Evolutionary conservation across 805 yeast species (phyloP).

Genomic region (Saturnispora saitoi): DNA sequence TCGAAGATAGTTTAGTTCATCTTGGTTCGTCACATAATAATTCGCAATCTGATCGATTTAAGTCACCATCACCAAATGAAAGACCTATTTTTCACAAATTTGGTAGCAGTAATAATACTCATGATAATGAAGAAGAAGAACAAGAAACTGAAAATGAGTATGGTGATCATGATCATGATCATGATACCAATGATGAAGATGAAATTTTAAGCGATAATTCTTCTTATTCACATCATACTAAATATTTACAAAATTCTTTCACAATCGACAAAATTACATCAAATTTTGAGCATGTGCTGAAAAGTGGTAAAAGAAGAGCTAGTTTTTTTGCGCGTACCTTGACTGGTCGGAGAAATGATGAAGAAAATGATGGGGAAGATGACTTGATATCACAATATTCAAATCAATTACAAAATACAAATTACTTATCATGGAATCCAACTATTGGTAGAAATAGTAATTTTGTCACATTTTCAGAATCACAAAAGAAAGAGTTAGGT

Average conservation of each 20-base stretch:
- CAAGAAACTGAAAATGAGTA: background rate
- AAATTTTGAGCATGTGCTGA: constrained; percentile 7
- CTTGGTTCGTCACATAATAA: background rate
- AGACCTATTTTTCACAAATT: background rate
- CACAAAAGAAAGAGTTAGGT: constrained; percentile 89
- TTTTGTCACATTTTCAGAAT: constrained; percentile 70
- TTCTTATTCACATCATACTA: background rate
- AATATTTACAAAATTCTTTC: background rate
- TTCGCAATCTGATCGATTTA: background rate
- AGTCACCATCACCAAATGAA: background rate
- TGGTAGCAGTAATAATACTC: background rate
- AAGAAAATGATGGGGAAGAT: constrained; percentile 19
- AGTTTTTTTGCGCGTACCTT: constrained; percentile 15
- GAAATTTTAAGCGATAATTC: background rate
- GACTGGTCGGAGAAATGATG: constrained; percentile 10
- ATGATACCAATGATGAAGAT: background rate
- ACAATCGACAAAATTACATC: constrained; percentile 5
- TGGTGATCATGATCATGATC: background rate
- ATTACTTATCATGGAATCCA: constrained; percentile 83
- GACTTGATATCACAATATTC: constrained; percentile 24
- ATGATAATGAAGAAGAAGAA: background rate
- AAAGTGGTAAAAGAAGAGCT: constrained; percentile 7
- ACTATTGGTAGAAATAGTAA: constrained; percentile 90
- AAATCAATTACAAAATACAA: constrained; percentile 33
- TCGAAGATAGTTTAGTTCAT: background rate